Conservation (phyloP, 257 asterid species). For the Solanum appendiculatum region DNA sequence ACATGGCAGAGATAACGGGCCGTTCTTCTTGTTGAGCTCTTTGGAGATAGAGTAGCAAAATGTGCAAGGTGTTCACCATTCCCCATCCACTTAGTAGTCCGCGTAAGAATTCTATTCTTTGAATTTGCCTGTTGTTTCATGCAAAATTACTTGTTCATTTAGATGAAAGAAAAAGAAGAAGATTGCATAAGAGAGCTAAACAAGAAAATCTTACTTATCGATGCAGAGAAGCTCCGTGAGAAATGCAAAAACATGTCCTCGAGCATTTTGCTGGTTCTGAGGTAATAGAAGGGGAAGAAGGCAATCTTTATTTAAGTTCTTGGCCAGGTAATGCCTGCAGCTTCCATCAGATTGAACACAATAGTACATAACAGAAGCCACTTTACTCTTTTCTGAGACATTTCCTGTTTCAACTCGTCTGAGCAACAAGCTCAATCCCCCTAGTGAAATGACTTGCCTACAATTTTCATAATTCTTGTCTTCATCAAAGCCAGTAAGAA, state of each 20-base stretch:
- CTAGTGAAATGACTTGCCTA: constrained; percentile 48
- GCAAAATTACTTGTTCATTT: neutral
- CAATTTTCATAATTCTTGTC: constrained; percentile 58
- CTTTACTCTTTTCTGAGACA: constrained; percentile 41
- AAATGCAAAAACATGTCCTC: constrained; percentile 35
- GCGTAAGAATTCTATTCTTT: constrained; percentile 32
- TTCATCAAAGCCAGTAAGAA: constrained; percentile 47
- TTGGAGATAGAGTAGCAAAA: constrained; percentile 47
- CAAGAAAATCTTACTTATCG: constrained; percentile 33
- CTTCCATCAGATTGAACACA: constrained; percentile 68
- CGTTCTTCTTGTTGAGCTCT: constrained; percentile 49
- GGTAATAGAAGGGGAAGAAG: constrained; percentile 33
- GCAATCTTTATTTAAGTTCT: constrained; percentile 35
- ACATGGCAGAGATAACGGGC: constrained; percentile 44
- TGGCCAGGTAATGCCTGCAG: constrained; percentile 54
- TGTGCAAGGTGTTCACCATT: constrained; percentile 46
- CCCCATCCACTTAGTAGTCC: constrained; percentile 50
- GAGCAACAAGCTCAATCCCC: constrained; percentile 53
- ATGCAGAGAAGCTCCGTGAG: constrained; percentile 56
- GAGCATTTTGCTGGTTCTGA: constrained; percentile 14
- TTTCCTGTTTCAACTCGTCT: constrained; percentile 60
- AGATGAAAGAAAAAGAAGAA: neutral
- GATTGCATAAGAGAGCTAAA: neutral
- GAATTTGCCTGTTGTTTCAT: constrained; percentile 30
- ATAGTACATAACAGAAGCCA: constrained; percentile 27